Conservation (phyloP, 225 moss, liverwort and hornwort species). For the Polytrichum commune region DNA sequence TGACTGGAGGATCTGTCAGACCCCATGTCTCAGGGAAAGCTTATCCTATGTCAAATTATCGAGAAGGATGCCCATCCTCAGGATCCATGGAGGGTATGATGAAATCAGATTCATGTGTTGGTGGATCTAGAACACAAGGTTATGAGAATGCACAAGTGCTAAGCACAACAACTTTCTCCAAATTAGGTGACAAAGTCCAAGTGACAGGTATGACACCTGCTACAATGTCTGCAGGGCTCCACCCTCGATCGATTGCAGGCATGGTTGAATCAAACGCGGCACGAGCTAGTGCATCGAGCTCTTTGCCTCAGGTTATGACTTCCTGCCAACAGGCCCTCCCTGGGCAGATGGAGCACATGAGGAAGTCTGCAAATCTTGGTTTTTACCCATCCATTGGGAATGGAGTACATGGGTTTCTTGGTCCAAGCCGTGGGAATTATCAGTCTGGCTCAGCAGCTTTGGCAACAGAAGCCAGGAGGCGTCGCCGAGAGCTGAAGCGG, state of each 20-base stretch:
- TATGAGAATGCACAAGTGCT: constrained; percentile 21
- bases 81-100: constrained; percentile 23
- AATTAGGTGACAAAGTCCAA: constrained; percentile 20
- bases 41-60: constrained; percentile 2
- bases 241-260: constrained; percentile 18
- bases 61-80: constrained; percentile 7
- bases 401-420: constrained; percentile 48
- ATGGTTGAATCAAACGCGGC: constrained; percentile 15
- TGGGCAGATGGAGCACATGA: constrained; percentile 20
- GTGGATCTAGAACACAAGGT: constrained; percentile 10
- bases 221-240: constrained; percentile 6
- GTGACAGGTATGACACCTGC: constrained; percentile 14
- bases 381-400: constrained; percentile 46
- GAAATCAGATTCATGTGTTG: constrained; percentile 6
- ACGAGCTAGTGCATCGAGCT: constrained; percentile 16
- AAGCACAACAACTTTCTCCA: constrained; percentile 7
- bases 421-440: constrained; percentile 25
- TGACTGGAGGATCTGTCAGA: constrained; percentile 1
- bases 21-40: constrained; percentile 8
- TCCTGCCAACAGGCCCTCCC: constrained; percentile 6
- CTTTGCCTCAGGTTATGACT: constrained; percentile 22
- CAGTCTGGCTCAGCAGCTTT: constrained; percentile 44
- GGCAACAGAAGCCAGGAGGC: constrained; percentile 53
- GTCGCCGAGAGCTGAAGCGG: constrained; percentile 53
- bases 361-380: constrained; percentile 21